A percentile compares a stretch with the other conserved stretches of the same genome.
Conservation (phyloP, 495 filamentous ascomycete genomes). For the Penicillium herquei region DNA sequence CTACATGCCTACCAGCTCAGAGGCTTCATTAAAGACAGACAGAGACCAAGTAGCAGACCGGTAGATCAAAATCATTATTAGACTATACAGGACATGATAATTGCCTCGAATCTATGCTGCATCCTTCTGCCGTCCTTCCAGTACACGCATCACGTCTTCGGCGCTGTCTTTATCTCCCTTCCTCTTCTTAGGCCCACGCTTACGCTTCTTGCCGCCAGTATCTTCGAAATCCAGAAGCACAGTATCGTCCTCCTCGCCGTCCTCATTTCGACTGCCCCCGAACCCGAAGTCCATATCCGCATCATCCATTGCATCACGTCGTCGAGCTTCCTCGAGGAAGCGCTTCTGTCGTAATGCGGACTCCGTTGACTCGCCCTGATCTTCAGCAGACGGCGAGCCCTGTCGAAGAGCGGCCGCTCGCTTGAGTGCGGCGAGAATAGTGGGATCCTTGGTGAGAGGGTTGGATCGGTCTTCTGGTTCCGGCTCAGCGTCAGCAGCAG, state of each 20-base stretch:
- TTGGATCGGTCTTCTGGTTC: conserved; percentile 52
- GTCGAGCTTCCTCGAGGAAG: conserved; percentile 63
- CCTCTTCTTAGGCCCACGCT: conserved; percentile 79
- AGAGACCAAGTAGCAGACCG: neutral
- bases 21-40: too few relatives aligned
- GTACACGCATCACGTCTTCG: conserved; percentile 74
- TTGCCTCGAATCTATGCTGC: neutral
- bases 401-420: conserved; percentile 75
- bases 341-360: conserved; percentile 65
- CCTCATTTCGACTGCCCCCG: conserved; percentile 77
- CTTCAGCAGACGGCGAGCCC: conserved; percentile 32
- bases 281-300: conserved; percentile 95
- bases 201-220: conserved; percentile 61
- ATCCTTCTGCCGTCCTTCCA: conserved; percentile 64
- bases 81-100: neutral
- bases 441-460: conserved; percentile 65
- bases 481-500: conserved; percentile 24
- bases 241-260: conserved; percentile 69
- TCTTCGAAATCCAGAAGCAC: conserved; percentile 63
- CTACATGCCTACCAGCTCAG: too few relatives aligned
- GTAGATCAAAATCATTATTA: neutral
- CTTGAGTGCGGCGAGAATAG: conserved; percentile 78
- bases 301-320: conserved; percentile 69
- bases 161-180: conserved; percentile 83
- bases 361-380: conserved; percentile 45